Base-by-base conservation (phyloP, 73 alveolate species). In the Symbiodinium natans region DNA sequence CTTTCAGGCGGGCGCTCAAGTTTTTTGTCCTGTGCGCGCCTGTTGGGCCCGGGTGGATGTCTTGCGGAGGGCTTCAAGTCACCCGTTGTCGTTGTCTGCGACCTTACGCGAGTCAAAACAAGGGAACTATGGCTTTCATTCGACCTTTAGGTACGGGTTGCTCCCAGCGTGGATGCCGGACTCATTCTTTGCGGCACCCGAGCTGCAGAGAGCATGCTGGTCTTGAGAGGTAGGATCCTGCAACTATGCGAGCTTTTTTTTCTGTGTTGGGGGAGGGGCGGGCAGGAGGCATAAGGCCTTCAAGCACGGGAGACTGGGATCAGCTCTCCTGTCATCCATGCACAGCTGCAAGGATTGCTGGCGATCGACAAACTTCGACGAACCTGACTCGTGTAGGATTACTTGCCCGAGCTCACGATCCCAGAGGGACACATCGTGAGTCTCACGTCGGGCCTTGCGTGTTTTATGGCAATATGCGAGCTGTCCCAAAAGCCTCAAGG, bases 361-460 rank as follows among this genome's bases (percentile, higher is more conserved):
- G 97, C 97, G 88, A 90, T 90, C 38, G 97, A 90, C 97, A 90
- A 90, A 75, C 80, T 90, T 27, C 97, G 97, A 46, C 77, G 97
- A 54, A 85, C 77, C 74, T 80, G 87, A 80, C 36, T 63, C 77
- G 77, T 63, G 77, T 63, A 63, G 77, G 77, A 63, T 7, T 63
- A 21, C 68, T 25, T 31, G 77, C 77, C 77, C 31, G 38, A 63
- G 36, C 77, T 63, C 77, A 11, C 34, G 77, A 63, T 63, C 77
- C 77, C 77, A 34, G 29, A 63, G 77, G 77, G 77, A 63, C 77
- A 21, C 77, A 63, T 63, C 77, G 77, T 27, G 77, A 63, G 75
- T 56, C 75, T 56, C 31, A 63, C 17, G 77, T 63, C 39, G 77
- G 77, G 77, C 77, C 77, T 27, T 63, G 34, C 31, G 77, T 52